Conservation (phyloP, 1,284 basidiomycete genomes). For the Trichosporon inkin region DNA sequence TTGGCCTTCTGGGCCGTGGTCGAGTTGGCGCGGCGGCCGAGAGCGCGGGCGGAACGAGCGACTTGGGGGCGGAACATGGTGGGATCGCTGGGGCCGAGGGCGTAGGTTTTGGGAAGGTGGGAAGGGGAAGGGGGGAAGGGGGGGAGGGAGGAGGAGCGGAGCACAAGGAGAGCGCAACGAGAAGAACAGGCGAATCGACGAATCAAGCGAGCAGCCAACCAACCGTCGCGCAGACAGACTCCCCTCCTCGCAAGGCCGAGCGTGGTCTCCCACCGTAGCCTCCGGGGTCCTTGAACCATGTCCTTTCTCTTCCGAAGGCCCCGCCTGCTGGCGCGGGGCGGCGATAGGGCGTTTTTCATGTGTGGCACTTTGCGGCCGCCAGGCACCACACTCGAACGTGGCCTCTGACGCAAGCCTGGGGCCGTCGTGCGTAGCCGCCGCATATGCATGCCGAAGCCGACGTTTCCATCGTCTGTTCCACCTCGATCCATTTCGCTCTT, state of each 20-base stretch:
- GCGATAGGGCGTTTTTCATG: neutral
- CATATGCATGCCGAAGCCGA: neutral
- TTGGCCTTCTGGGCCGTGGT: conserved; percentile 40
- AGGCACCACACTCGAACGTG: neutral
- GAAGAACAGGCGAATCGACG: neutral
- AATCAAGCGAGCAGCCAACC: conserved; percentile 6
- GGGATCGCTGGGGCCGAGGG: neutral
- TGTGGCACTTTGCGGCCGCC: neutral
- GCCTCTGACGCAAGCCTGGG: neutral
- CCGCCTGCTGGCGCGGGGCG: neutral
- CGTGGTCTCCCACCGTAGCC: conserved; percentile 3
- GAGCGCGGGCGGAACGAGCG: conserved; percentile 15
- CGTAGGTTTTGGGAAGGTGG: conserved; percentile 8
- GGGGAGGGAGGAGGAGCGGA: conserved; percentile 4
- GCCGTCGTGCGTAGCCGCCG: neutral
- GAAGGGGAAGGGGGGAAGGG: conserved; percentile 8
- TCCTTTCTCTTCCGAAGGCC: conserved; percentile 1
- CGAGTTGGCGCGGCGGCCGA: conserved; percentile 24
- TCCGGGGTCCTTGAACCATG: neutral
- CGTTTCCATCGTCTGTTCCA: conserved; percentile 12
- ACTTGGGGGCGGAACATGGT: conserved; percentile 24
- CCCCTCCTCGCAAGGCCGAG: neutral
- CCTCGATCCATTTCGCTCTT: neutral
- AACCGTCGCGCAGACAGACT: neutral
- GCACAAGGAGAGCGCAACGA: neutral